A percentile compares a stretch with the other conserved stretches of the same genome.
Conservation (phyloP, 306 rosid genomes). For the Phaseolus lunatus region DNA sequence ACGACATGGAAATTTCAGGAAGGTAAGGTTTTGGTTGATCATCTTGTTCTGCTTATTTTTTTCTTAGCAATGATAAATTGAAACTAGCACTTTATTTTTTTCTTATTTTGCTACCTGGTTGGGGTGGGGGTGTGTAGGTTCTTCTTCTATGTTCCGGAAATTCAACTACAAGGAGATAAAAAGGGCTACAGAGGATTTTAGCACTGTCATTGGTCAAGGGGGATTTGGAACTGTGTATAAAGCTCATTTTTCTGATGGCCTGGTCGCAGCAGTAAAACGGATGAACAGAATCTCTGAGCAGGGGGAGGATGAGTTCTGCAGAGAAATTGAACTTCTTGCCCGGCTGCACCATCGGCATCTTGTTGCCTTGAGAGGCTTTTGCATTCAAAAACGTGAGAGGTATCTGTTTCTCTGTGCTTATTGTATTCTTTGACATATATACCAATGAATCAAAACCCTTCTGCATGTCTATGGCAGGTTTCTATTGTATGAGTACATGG, state of each 20-base stretch:
- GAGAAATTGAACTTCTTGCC: constrained; percentile 93
- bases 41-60: background rate
- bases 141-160: constrained; percentile 75
- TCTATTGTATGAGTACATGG: constrained; percentile 94
- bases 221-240: constrained; percentile 96
- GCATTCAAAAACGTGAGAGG: constrained; percentile 83
- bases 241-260: constrained; percentile 83
- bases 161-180: constrained; percentile 91
- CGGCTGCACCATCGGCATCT: constrained; percentile 97
- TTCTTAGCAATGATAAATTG: constrained; percentile 34
- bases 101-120: constrained; percentile 33
- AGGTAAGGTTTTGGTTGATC: constrained; percentile 57
- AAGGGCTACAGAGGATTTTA: constrained; percentile 85
- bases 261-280: constrained; percentile 81
- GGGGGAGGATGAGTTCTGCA: constrained; percentile 88
- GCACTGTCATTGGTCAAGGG: constrained; percentile 84
- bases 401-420: constrained; percentile 45
- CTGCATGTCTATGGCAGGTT: constrained; percentile 70
- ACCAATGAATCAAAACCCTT: constrained; percentile 42
- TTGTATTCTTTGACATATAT: constrained; percentile 46
- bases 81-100: constrained; percentile 23
- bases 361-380: constrained; percentile 87
- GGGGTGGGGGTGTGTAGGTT: constrained; percentile 60
- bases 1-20: constrained; percentile 79
- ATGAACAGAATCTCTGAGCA: constrained; percentile 87